Evolutionary conservation across 495 filamentous ascomycete genomes (phyloP).

Genomic region (Hyaloscypha bicolor): DNA sequence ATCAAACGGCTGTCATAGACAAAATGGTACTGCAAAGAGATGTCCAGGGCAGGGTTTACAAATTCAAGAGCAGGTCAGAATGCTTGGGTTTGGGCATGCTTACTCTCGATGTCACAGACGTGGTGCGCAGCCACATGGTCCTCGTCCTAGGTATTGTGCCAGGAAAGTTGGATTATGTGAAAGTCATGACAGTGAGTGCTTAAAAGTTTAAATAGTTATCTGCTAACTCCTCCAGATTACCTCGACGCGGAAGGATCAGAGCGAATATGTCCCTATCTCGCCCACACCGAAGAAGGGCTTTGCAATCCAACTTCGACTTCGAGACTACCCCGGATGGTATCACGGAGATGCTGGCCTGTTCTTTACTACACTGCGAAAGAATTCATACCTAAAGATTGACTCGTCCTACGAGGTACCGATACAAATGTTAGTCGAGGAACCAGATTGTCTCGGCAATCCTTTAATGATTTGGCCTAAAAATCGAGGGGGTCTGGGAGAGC

Average conservation of each 20-base stretch:
- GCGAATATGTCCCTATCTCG: not conserved
- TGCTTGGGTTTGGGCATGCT: slow-evolving; percentile 13
- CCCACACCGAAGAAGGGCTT: slow-evolving; percentile 25
- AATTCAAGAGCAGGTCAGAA: slow-evolving; percentile 20
- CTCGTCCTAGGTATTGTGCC: slow-evolving; percentile 23
- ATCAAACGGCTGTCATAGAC: slow-evolving; percentile 2
- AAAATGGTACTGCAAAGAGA: slow-evolving; percentile 25
- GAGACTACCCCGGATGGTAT: slow-evolving; percentile 23
- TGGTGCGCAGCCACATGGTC: slow-evolving; percentile 21
- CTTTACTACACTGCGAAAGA: slow-evolving; percentile 13
- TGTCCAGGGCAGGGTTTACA: slow-evolving; percentile 24
- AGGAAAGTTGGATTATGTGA: slow-evolving; percentile 23
- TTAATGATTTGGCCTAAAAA: slow-evolving; percentile 26
- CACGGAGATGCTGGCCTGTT: slow-evolving; percentile 8
- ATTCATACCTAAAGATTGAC: slow-evolving; percentile 28
- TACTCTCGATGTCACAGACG: slow-evolving; percentile 16
- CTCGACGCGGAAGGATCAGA: not conserved
- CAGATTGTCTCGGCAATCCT: slow-evolving; percentile 17
- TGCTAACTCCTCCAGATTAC: slow-evolving; percentile 23
- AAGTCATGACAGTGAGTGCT: slow-evolving; percentile 24
- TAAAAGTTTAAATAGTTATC: slow-evolving; percentile 4
- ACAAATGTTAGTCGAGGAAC: slow-evolving; percentile 22
- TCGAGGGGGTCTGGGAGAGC: slow-evolving; percentile 24
- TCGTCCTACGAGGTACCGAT: slow-evolving; percentile 26
- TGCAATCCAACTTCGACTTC: slow-evolving; percentile 28